Evolutionary conservation across 2,329 filamentous ascomycete genomes (phyloP).

Genomic region (Ceratocystis variospora): DNA sequence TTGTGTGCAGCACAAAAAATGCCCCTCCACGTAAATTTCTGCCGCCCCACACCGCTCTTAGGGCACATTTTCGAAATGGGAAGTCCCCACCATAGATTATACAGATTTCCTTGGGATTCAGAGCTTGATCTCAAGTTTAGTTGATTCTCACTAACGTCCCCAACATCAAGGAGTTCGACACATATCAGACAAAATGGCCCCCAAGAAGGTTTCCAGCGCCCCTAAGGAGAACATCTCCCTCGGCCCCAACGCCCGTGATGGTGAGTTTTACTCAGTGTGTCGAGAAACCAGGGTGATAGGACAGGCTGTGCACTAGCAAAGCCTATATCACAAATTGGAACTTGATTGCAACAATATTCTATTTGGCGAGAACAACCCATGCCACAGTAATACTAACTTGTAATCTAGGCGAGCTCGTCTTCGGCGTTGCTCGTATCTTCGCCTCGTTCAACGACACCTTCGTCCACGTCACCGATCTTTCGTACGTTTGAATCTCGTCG

Average conservation of each 20-base stretch:
- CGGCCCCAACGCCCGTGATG: slow-evolving; percentile 91
- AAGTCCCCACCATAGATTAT: slow-evolving; percentile 11
- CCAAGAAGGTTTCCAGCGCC: slow-evolving; percentile 76
- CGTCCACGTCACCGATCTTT: slow-evolving; percentile 99
- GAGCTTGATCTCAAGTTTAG: slow-evolving; percentile 12
- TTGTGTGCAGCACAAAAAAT: slow-evolving; percentile 18
- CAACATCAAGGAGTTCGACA: slow-evolving; percentile 21
- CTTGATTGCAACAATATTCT: slow-evolving; percentile 16
- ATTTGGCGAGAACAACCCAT: not conserved
- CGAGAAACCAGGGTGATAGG: not conserved
- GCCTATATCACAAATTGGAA: no score
- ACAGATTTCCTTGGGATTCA: slow-evolving; percentile 16
- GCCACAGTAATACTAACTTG: slow-evolving; percentile 17
- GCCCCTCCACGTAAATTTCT: slow-evolving; percentile 23
- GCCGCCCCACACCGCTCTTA: slow-evolving; percentile 29
- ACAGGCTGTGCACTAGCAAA: not conserved
- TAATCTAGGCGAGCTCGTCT: slow-evolving; percentile 74
- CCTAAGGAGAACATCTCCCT: slow-evolving; percentile 96
- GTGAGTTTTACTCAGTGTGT: slow-evolving; percentile 36
- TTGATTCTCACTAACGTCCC: slow-evolving; percentile 18
- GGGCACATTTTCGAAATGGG: slow-evolving; percentile 11
- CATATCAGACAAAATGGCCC: slow-evolving; percentile 59
- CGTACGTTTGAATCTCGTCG: slow-evolving; percentile 39
- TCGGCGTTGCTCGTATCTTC: slow-evolving; percentile 96
- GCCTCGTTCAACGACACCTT: slow-evolving; percentile 88